phyloP scores from a whole-genome alignment of 805 yeast genomes.

The Ogataea trehaloabstinens region DNA sequence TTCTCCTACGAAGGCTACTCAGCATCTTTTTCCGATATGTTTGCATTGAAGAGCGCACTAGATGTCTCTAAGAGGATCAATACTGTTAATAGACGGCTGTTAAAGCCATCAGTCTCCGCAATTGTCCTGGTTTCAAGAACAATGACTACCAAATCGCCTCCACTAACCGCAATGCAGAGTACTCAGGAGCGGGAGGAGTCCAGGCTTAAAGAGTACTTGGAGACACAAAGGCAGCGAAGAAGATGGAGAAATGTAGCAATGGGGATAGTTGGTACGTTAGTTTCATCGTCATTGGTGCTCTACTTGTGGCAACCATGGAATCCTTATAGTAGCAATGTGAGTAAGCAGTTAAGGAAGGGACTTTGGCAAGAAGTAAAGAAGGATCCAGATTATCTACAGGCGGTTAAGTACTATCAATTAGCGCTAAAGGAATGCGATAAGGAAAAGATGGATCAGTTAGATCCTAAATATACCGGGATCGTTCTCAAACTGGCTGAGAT shows the following conservation, averaged over 20 bases:
- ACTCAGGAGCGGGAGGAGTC: too few species aligned
- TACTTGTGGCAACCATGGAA: constrained; percentile 37
- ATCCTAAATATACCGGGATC: constrained; percentile 87
- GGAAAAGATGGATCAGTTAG: constrained; percentile 51
- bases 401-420: constrained; percentile 68
- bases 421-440: constrained; percentile 65
- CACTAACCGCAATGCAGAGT: too few species aligned
- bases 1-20: too few species aligned
- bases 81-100: too few species aligned
- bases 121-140: too few species aligned
- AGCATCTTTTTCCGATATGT: too few species aligned
- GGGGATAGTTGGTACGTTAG: constrained; percentile 15
- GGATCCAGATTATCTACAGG: constrained; percentile 60
- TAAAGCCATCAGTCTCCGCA: too few species aligned
- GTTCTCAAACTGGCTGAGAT: constrained; percentile 85
- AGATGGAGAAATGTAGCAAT: constrained; percentile 15
- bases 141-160: too few species aligned
- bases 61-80: too few species aligned
- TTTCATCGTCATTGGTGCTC: constrained; percentile 19
- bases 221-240: constrained; percentile 11
- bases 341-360: constrained; percentile 68
- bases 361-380: constrained; percentile 81
- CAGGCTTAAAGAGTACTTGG: too few species aligned
- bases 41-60: too few species aligned
- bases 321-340: constrained; percentile 45